A percentile compares a stretch with the other conserved stretches of the same genome.
Conservation (phyloP, 1,284 basidiomycete genomes). For the Sphagnurus paluster region DNA sequence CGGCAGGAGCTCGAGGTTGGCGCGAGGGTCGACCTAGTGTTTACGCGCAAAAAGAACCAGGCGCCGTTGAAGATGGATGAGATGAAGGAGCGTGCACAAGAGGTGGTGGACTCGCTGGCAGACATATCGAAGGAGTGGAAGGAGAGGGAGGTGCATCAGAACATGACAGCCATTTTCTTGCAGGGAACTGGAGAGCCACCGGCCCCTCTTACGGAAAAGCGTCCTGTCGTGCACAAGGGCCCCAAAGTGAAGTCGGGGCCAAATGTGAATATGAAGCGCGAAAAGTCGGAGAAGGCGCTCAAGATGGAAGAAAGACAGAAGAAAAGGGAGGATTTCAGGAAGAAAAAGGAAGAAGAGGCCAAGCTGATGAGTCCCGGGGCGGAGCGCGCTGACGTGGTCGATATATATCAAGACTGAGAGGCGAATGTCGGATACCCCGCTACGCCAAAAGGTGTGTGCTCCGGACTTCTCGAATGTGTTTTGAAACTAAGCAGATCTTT, state of each 20-base stretch:
- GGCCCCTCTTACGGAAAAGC: neutral
- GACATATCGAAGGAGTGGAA: constrained; percentile 14
- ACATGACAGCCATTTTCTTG: constrained; percentile 6
- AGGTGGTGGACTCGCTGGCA: neutral
- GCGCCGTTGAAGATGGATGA: constrained; percentile 29
- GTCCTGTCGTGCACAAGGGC: constrained; percentile 7
- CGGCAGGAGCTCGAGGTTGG: constrained; percentile 61
- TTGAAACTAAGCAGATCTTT: too few relatives aligned
- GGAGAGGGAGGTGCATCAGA: constrained; percentile 6
- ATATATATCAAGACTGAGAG: constrained; percentile 8
- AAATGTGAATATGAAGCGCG: too few relatives aligned
- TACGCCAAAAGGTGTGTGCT: too few relatives aligned
- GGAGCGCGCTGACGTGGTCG: too few relatives aligned
- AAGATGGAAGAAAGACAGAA: too few relatives aligned
- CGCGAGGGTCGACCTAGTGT: constrained; percentile 56
- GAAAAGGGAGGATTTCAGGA: neutral
- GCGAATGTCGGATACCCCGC: too few relatives aligned
- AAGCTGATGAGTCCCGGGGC: too few relatives aligned
- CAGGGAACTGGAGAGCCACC: constrained; percentile 2
- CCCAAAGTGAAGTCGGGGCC: constrained; percentile 14
- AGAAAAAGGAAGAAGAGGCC: neutral
- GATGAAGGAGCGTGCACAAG: neutral
- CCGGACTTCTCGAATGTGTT: too few relatives aligned
- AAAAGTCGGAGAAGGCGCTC: too few relatives aligned
- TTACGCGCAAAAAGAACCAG: constrained; percentile 50